phyloP scores from a whole-genome alignment of 192 early-diverging fungal species.

The Lobosporangium transversale region DNA sequence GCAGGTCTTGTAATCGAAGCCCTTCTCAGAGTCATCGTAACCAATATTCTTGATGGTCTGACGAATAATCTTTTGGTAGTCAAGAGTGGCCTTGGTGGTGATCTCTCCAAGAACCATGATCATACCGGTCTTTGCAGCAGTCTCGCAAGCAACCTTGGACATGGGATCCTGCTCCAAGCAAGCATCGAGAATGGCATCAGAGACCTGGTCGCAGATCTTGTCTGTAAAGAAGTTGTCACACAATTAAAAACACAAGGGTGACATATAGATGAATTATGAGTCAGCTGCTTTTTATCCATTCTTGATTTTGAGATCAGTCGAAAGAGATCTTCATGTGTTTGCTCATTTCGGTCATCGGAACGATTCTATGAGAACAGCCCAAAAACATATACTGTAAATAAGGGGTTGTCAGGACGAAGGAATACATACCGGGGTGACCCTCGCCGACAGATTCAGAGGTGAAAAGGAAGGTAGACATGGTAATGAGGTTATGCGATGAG shows the following conservation, averaged over 20 bases:
- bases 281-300: too few species aligned
- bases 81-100: constrained; percentile 96
- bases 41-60: constrained; percentile 99
- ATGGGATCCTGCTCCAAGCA: constrained; percentile 92
- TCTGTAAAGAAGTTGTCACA: too few species aligned
- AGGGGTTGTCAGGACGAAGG: too few species aligned
- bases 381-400: too few species aligned
- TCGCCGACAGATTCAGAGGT: constrained; percentile 99
- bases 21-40: constrained; percentile 98
- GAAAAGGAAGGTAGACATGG: constrained; percentile 89
- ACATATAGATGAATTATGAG: too few species aligned
- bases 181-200: constrained; percentile 98
- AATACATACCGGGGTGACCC: constrained; percentile 90
- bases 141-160: constrained; percentile 99
- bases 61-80: constrained; percentile 99
- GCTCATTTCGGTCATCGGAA: too few species aligned
- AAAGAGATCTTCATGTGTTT: too few species aligned
- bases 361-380: too few species aligned
- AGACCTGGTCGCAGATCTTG: constrained; percentile 99
- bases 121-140: constrained; percentile 99
- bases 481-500: constrained; percentile 5
- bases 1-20: constrained; percentile 99
- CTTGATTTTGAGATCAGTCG: too few species aligned
- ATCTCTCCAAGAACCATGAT: constrained; percentile 99
- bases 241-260: too few species aligned